phyloP scores from a whole-genome alignment of 805 yeast species.

The Saccharomycopsis lassenensis region DNA sequence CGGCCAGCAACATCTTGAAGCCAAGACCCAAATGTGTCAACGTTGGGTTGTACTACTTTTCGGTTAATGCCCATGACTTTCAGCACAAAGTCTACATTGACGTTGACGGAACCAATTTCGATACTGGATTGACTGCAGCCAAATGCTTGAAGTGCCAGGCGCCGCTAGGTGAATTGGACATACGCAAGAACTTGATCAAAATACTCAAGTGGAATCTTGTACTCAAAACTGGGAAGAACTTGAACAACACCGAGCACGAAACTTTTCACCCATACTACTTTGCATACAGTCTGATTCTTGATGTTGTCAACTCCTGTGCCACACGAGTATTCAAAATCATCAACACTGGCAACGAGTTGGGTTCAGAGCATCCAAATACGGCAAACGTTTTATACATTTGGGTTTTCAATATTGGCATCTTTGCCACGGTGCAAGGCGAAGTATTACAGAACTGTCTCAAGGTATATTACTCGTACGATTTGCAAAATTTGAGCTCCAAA shows the following conservation, averaged over 20 bases:
- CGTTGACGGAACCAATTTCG: conserved; percentile 15
- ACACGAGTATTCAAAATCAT: conserved; percentile 27
- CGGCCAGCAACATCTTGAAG: no score
- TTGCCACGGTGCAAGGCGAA: conserved; percentile 25
- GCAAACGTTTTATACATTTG: conserved; percentile 27
- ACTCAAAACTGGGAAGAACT: conserved; percentile 21
- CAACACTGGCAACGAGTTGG: conserved; percentile 15
- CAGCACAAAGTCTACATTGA: conserved; percentile 9
- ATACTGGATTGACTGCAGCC: conserved; percentile 16
- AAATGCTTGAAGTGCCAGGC: conserved; percentile 30
- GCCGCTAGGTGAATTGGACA: conserved; percentile 32
- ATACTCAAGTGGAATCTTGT: conserved; percentile 49
- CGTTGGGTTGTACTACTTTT: conserved; percentile 48
- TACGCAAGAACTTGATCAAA: conserved; percentile 24
- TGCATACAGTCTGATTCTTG: conserved; percentile 30
- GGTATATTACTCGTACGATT: conserved; percentile 32
- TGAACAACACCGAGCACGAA: conserved; percentile 18
- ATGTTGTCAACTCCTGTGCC: conserved; percentile 33
- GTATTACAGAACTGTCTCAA: conserved; percentile 29
- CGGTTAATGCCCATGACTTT: conserved; percentile 24
- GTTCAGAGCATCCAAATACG: not conserved
- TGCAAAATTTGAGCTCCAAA: conserved; percentile 20
- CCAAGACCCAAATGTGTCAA: conserved; percentile 36
- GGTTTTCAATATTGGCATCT: conserved; percentile 33
- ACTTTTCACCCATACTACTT: conserved; percentile 28